phyloP scores from a whole-genome alignment of 495 filamentous ascomycete genomes.

The Melanomma pulvis-pyrius region DNA sequence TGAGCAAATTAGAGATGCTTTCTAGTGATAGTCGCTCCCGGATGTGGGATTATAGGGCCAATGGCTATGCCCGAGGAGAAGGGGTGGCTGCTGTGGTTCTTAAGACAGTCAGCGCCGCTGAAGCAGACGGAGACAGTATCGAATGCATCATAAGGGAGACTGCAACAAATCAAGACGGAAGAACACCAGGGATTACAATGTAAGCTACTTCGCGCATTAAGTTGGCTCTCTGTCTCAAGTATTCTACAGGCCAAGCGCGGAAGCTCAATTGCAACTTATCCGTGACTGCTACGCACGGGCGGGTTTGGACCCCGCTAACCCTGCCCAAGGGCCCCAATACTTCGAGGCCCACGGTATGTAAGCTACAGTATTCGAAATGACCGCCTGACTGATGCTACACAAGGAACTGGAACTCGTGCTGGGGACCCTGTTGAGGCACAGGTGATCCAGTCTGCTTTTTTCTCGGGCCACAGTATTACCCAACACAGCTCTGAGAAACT shows the following conservation, averaged over 20 bases:
- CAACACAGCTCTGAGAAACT: slow-evolving; percentile 39
- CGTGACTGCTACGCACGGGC: slow-evolving; percentile 11
- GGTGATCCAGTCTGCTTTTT: slow-evolving; percentile 37
- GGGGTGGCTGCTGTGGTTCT: slow-evolving; percentile 49
- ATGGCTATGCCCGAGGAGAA: slow-evolving; percentile 56
- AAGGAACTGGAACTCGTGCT: slow-evolving; percentile 23
- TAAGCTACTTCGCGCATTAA: too few species aligned
- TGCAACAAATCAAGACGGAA: slow-evolving; percentile 18
- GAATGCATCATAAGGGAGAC: slow-evolving; percentile 26
- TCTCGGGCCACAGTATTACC: slow-evolving; percentile 39
- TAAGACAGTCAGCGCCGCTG: slow-evolving; percentile 37
- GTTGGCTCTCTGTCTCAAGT: too few species aligned
- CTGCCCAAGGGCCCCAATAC: not conserved
- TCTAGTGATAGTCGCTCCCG: slow-evolving; percentile 17
- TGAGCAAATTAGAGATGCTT: slow-evolving; percentile 22
- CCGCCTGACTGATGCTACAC: too few species aligned
- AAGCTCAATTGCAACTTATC: slow-evolving; percentile 28
- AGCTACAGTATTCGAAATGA: too few species aligned
- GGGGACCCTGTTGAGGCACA: slow-evolving; percentile 49
- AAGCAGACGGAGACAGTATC: slow-evolving; percentile 21
- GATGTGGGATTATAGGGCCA: slow-evolving; percentile 51
- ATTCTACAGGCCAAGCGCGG: slow-evolving; percentile 8
- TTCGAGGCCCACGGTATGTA: slow-evolving; percentile 19
- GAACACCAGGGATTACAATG: slow-evolving; percentile 15
- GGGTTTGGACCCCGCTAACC: not conserved